Evolutionary conservation across 371 early-diverging fungal genomes (phyloP), one percentile per base, ranked within the genome.

Genomic region (Mucor lusitanicus): DNA sequence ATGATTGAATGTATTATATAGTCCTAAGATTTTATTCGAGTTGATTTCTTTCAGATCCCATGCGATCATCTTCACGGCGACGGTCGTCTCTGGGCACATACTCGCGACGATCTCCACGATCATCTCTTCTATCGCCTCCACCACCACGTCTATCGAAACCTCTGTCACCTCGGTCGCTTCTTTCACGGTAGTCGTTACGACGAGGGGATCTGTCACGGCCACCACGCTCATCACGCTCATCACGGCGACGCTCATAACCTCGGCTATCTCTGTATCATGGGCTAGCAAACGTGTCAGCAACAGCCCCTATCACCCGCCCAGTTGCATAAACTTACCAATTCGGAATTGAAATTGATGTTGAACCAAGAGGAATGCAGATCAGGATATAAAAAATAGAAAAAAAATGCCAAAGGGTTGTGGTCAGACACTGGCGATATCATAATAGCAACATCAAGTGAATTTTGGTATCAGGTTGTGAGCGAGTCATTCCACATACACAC

Each of bases 171-270:
- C 30, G 2, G 6, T 30, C 30, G 30, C 30, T 30, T 30, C 30
- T 30, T 30, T 30, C 30, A 30, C 30, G 30, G 30, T 30, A 30
- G 30, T 30, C 30, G 6, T 30, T 30, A 30, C 30, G 30, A 30
- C 6, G 30, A 30, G 30, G 30, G 6, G 30, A 30, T 30, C 30
- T 30, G 6, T 44, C 37, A 25, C 30, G 30, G 30, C 30, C 30
- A 30, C 30, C 30, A 30, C 30, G 30, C 3, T 30, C 30, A 30
- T 50, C 50, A n/a, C 64, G 61, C 27, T 39, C 50, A 0, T 58
- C 64, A 11, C 55, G 54, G 23, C 73, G 66, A 63, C 50, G 61
- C 13, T 68, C 58, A 44, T 19, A 64, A 5, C 60, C 68, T 62
- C 64, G 64, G 28, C 21, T 23, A 27, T 53, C 53, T 53, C 53